Conservation (phyloP, 768 basidiomycete genomes). For the Sporobolomyces phaffii region DNA sequence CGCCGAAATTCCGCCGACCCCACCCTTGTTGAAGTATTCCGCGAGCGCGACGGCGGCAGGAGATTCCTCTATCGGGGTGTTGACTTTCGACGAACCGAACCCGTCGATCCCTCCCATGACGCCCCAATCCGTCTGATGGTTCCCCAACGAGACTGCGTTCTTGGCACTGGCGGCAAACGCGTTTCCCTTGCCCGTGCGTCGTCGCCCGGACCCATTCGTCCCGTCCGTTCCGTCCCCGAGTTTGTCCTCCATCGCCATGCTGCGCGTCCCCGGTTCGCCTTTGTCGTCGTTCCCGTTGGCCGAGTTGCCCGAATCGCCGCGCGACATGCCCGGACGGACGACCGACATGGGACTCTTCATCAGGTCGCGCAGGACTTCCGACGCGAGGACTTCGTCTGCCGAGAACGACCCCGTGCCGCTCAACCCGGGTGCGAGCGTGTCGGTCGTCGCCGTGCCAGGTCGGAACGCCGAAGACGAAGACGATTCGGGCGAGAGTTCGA, state of each 20-base stretch:
- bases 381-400: slow-evolving; percentile 37
- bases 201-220: neutral
- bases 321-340: neutral
- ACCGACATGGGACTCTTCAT: slow-evolving; percentile 18
- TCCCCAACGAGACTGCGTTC: neutral
- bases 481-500: neutral
- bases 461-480: slow-evolving; percentile 4
- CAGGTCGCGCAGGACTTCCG: slow-evolving; percentile 32
- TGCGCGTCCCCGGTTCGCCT: neutral
- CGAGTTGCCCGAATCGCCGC: slow-evolving; percentile 5
- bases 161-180: too few species aligned
- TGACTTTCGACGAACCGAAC: neutral
- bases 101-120: neutral
- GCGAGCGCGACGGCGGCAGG: slow-evolving; percentile 27
- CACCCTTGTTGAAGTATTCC: slow-evolving; percentile 34
- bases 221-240: neutral
- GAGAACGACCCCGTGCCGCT: slow-evolving; percentile 28
- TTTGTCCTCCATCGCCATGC: neutral
- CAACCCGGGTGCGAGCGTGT: slow-evolving; percentile 27
- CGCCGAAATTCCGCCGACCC: slow-evolving; percentile 35
- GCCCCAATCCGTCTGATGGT: neutral
- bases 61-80: slow-evolving; percentile 26
- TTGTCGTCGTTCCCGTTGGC: neutral
- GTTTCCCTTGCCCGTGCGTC: too few species aligned
- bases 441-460: slow-evolving; percentile 1